These are phyloP conservation scores for Dactylis glomerata DNA, from an alignment of 176 grass and related monocot species.

Conservation along the genomic window DNA sequence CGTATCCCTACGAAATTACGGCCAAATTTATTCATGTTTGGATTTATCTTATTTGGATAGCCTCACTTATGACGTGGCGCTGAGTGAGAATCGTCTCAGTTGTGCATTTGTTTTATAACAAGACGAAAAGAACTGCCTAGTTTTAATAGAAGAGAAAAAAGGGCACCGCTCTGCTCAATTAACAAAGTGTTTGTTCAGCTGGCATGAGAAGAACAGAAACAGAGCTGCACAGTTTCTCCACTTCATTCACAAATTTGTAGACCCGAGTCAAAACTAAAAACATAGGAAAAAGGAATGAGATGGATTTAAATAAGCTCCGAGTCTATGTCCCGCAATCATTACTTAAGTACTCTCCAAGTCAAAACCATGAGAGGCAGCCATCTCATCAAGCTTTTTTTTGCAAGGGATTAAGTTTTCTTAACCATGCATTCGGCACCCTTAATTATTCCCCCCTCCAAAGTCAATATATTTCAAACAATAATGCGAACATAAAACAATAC, in stretches of 20 bases:
- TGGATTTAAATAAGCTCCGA: background rate
- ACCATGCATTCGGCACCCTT: background rate
- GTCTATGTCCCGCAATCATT: constrained; percentile 17
- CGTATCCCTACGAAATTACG: too few species aligned
- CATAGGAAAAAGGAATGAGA: background rate
- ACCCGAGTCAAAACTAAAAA: background rate
- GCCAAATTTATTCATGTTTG: too few species aligned
- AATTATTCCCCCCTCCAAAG: background rate
- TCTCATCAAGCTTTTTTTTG: background rate
- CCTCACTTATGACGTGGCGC: too few species aligned
- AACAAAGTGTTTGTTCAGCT: too few species aligned
- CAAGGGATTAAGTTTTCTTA: background rate
- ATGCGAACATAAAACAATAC: background rate
- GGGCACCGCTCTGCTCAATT: too few species aligned
- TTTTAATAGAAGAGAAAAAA: too few species aligned
- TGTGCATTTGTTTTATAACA: too few species aligned
- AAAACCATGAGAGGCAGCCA: constrained; percentile 8
- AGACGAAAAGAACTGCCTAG: too few species aligned
- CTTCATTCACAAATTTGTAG: background rate
- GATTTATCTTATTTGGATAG: too few species aligned
- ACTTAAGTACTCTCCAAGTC: constrained; percentile 23
- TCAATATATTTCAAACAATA: constrained; percentile 38
- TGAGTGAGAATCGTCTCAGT: too few species aligned
- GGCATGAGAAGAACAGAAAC: too few species aligned
- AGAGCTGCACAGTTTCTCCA: background rate